A percentile compares a stretch with the other conserved stretches of the same genome.
These are phyloP conservation scores for Pseudogymnoascus sp. DNA, from an alignment of 2,329 filamentous ascomycete genomes.

Conservation along the genomic window DNA sequence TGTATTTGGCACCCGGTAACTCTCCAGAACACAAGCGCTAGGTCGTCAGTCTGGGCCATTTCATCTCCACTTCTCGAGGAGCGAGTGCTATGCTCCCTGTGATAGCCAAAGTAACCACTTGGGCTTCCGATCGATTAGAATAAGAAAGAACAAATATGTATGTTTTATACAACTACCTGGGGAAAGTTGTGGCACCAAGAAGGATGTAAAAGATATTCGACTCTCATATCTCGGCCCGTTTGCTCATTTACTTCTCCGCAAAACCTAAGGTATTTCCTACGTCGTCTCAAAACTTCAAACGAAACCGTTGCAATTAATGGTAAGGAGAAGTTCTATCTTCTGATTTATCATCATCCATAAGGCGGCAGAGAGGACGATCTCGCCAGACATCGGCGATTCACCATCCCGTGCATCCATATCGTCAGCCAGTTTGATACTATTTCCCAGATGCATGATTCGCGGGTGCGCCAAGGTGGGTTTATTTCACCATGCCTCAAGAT, in stretches of 20 bases:
- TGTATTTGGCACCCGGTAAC: background rate
- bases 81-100: background rate
- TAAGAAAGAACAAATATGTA: background rate
- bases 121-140: background rate
- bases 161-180: background rate
- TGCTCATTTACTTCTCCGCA: background rate
- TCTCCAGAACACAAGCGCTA: too few relatives aligned
- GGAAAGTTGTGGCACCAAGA: background rate
- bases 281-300: background rate
- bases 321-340: background rate
- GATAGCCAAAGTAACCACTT: background rate
- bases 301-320: background rate
- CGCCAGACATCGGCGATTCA: background rate
- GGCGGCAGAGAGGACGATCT: background rate
- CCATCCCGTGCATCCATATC: conserved; percentile 2
- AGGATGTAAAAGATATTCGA: background rate
- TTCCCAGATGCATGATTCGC: background rate
- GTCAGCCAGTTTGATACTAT: background rate
- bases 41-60: background rate
- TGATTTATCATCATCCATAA: background rate
- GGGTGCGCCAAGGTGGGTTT: background rate
- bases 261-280: background rate
- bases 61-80: too few relatives aligned
- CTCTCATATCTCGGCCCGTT: background rate
- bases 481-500: background rate